Evolutionary conservation across 345 rosid genomes (phyloP), one percentile per base, ranked within the genome.

Genomic region (Tarenaya hassleriana): DNA sequence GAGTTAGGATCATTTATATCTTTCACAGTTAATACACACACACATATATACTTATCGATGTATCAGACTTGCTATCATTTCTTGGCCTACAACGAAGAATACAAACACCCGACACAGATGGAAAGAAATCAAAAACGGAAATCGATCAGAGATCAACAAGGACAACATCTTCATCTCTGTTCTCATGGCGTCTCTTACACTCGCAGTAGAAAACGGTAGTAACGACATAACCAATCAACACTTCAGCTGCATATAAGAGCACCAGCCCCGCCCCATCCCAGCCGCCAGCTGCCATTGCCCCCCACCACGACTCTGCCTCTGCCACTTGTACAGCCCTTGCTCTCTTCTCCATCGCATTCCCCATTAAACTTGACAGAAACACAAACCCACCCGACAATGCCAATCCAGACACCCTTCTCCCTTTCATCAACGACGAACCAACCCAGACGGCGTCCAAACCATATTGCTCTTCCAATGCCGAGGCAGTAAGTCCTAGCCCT

Each of bases 181-280:
- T 47, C 8, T 38, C 58, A 16, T 66, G 67, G 20, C 65, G 60
- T 58, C 70, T 75, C 65, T 69, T 72, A 55, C 81, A 80, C 43
- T 75, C 87, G 34, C 77, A 49, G 69, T 80, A 86, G 68, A 78
- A 84, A 19, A 80, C 79, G 0, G 96, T 73, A 4, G 70, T 64
- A 0, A 70, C 83, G 1, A 75, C 81, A 24, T 73, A 82, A 45
- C 91, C 74, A 83, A 77, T 57, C n/a, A 84, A 53, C 59, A 86
- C 64, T 46, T 69, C 64, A 31, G 58, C 65, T 1, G 76, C 95
- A 50, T 86, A 82, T 43, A 76, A 21, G 50, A 70, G 74, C 16
- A 72, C 68, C 55, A 81, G 44, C 41, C 40, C 79, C 39, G 66
- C 56, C 60, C 66, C 59, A 14, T 74, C 75, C 75, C 73, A 67